Evolutionary conservation across 768 basidiomycete species (phyloP).

Genomic region (Pulveroboletus sp.): DNA sequence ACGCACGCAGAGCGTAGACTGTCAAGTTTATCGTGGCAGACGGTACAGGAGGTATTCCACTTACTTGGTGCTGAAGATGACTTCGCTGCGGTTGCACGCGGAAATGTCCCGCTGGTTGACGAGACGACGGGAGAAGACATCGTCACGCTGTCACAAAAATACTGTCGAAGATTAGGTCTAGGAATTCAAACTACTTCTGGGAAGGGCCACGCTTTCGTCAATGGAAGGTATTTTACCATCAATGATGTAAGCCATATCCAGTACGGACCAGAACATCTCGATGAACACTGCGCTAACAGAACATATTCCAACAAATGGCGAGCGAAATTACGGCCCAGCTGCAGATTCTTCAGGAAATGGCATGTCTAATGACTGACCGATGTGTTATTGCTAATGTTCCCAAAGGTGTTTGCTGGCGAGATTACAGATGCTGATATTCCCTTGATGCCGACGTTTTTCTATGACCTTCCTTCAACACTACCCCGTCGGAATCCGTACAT

Average conservation of each 20-base stretch:
- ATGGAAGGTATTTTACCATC: conserved; percentile 76
- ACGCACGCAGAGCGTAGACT: conserved; percentile 31
- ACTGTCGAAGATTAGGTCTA: conserved; percentile 58
- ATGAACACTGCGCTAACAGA: conserved; percentile 10
- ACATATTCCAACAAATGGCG: conserved; percentile 26
- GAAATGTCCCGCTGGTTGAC: conserved; percentile 21
- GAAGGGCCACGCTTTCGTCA: conserved; percentile 77
- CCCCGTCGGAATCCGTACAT: conserved; percentile 76
- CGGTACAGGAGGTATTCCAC: conserved; percentile 39
- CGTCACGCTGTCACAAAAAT: conserved; percentile 47
- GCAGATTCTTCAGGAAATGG: conserved; percentile 72
- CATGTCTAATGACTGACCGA: conserved; percentile 25
- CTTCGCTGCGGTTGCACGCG: conserved; percentile 41
- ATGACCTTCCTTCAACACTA: conserved; percentile 76
- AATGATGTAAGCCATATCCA: conserved; percentile 54
- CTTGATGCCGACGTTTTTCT: conserved; percentile 76
- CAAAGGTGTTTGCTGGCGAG: conserved; percentile 55
- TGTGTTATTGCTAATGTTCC: background rate
- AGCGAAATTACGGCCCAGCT: conserved; percentile 55
- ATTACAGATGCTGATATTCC: conserved; percentile 52
- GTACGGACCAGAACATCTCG: background rate
- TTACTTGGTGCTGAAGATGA: conserved; percentile 34
- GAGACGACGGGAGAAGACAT: conserved; percentile 29
- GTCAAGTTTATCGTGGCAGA: conserved; percentile 41
- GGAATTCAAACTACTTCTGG: conserved; percentile 32